Base-by-base conservation (phyloP, 345 rosid species). In the Euphorbia pulcherrima region DNA sequence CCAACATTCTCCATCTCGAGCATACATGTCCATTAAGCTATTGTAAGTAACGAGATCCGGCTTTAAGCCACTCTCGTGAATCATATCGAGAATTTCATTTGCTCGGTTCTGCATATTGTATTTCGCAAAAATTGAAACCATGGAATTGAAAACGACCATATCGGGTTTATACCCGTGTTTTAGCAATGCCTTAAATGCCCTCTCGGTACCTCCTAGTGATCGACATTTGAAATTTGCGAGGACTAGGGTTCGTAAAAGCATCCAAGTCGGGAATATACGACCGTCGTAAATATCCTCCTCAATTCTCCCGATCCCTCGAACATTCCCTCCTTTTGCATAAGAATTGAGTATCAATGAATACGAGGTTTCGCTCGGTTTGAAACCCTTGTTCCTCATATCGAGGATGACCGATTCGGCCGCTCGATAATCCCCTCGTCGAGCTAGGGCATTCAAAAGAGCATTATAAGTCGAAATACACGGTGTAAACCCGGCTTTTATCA, bases 21-120 rank as follows among this genome's bases (percentile, higher is more conserved):
- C 98, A 66, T 90, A 83, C 97, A 92, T 85, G 81, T 90, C 97
- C 87, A 92, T 92, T 74, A 90, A 80, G 80, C 85, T 92, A 82
- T 92, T 92, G 82, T 85, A 83, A 63, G 95, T 90, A 71, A 90
- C 77, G 23, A 92, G 86, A 84, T 92, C 89, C 0, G 97, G 98
- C 59, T 77, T 79, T 69, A 90, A 62, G 79, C 88, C 95, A 59
- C 78, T 72, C 52, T 83, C 83, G 11, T 67, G 78, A 69, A 92
- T 88, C 59, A 73, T 72, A 46, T 59, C 77, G 56, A 90, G 84
- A 68, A 84, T 81, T 68, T 80, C 88, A 14, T 84, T 74, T 52
- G 87, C 91, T 64, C 74, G 81, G 14, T 81, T 88, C 21, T 79
- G 76, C 91, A 90, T 76, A 61, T 81, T 84, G 69, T 88, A 84